Evolutionary conservation across 1,284 basidiomycete species (phyloP).

Genomic region (Cryptococcus sp.): DNA sequence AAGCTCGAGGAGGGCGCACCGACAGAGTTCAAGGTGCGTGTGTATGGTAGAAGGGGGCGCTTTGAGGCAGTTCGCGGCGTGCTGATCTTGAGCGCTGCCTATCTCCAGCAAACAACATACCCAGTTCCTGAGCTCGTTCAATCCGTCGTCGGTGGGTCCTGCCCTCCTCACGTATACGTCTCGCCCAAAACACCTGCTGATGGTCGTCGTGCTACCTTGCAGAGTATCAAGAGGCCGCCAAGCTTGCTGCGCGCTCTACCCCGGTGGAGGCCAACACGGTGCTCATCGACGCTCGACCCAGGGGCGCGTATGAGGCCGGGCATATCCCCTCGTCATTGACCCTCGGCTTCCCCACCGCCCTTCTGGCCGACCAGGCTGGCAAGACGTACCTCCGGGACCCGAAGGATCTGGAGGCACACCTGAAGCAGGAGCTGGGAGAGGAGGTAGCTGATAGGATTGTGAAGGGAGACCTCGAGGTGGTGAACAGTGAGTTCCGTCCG

Average conservation of each 20-base stretch:
- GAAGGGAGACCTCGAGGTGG: neutral
- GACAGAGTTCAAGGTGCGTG: slow-evolving; percentile 1
- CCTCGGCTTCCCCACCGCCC: slow-evolving; percentile 6
- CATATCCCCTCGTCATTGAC: slow-evolving; percentile 9
- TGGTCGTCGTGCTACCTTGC: neutral
- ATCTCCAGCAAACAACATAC: slow-evolving; percentile 4
- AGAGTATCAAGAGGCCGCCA: slow-evolving; percentile 5
- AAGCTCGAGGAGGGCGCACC: slow-evolving; percentile 8
- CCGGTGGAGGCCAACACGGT: neutral
- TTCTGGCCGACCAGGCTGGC: neutral
- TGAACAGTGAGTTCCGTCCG: slow-evolving; percentile 7
- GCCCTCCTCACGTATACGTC: no score
- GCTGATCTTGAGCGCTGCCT: neutral
- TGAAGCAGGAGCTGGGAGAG: neutral
- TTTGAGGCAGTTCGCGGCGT: no score
- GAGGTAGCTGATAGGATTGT: neutral
- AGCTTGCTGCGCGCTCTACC: slow-evolving; percentile 4
- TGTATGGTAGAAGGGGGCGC: neutral
- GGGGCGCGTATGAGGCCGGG: slow-evolving; percentile 5
- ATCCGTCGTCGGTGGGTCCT: slow-evolving; percentile 7
- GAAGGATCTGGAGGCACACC: slow-evolving; percentile 1
- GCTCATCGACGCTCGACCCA: slow-evolving; percentile 10
- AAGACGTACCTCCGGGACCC: slow-evolving; percentile 2
- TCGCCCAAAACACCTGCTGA: no score
- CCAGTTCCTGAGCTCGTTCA: slow-evolving; percentile 1